Evolutionary conservation across 1,284 basidiomycete genomes (phyloP).

Genomic region (Athelia psychrophila): DNA sequence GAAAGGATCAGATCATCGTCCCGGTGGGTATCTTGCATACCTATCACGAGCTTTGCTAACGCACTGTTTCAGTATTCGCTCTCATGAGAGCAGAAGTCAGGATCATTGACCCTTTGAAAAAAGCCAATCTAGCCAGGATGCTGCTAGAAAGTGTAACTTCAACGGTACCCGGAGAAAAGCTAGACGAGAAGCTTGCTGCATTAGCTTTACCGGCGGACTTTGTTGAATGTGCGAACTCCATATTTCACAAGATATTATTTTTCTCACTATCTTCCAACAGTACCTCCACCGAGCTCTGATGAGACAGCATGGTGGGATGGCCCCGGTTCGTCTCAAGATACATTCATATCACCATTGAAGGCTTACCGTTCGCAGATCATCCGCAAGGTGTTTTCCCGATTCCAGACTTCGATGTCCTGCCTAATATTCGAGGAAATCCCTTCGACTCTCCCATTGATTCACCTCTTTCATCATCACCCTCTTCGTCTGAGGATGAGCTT

Average conservation of each 20-base stretch:
- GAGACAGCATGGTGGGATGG: conserved; percentile 75
- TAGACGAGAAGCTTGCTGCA: conserved; percentile 69
- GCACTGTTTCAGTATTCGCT: conserved; percentile 65
- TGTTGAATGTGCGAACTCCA: conserved; percentile 31
- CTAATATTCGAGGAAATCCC: conserved; percentile 51
- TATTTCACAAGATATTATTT: not conserved
- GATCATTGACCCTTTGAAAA: conserved; percentile 76
- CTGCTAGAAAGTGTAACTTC: conserved; percentile 61
- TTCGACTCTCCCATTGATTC: conserved; percentile 67
- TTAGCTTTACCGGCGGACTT: conserved; percentile 39
- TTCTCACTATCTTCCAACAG: conserved; percentile 29
- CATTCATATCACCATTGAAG: not conserved
- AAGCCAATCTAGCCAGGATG: conserved; percentile 66
- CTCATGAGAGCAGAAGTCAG: conserved; percentile 78
- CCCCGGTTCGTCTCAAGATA: conserved; percentile 42
- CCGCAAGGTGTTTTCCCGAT: conserved; percentile 63
- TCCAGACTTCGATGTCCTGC: conserved; percentile 33
- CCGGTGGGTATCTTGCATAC: conserved; percentile 47
- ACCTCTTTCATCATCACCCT: conserved; percentile 66
- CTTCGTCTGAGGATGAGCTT: conserved; percentile 79
- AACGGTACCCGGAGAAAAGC: conserved; percentile 58
- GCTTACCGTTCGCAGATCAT: not conserved
- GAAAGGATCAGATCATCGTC: conserved; percentile 90
- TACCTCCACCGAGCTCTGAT: conserved; percentile 79
- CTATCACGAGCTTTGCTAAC: not conserved